Evolutionary conservation across 78 protist species (phyloP).

Genomic region (Protostelium mycophagum): DNA sequence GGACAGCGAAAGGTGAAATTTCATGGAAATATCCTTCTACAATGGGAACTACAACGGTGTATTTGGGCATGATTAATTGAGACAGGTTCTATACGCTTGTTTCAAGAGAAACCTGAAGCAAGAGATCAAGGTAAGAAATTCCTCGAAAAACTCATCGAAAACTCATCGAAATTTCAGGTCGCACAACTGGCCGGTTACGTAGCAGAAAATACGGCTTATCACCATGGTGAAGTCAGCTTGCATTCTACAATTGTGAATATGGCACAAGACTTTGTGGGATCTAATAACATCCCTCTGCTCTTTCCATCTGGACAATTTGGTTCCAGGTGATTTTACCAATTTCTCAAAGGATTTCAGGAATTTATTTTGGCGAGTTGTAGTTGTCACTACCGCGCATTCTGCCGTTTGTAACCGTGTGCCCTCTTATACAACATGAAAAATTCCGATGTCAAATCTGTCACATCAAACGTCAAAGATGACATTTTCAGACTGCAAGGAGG

Average conservation of each 20-base stretch:
- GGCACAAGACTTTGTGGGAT: conserved; percentile 96
- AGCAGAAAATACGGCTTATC: conserved; percentile 92
- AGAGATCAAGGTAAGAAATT: conserved; percentile 77
- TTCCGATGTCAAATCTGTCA: background rate
- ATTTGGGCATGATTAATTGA: background rate
- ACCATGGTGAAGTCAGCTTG: conserved; percentile 97
- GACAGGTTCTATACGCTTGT: conserved; percentile 82
- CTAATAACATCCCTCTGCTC: conserved; percentile 94
- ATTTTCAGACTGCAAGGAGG: conserved; percentile 77
- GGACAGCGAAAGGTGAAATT: conserved; percentile 94
- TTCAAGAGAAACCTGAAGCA: conserved; percentile 92
- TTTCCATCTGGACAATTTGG: conserved; percentile 97
- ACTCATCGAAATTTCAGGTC: conserved; percentile 23
- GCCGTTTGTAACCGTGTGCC: no score
- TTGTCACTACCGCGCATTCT: no score
- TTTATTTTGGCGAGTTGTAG: no score
- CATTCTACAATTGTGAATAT: conserved; percentile 85
- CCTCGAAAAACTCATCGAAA: background rate
- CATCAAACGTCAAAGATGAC: background rate
- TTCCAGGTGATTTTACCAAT: conserved; percentile 59
- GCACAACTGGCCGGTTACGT: conserved; percentile 61
- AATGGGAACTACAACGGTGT: no score
- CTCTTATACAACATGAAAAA: no score
- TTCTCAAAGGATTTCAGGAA: no score
- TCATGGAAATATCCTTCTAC: no score